Percentiles rank a stretch among this genome's conserved stretches.
phyloP scores from a whole-genome alignment of 768 basidiomycete genomes.

The Udeniomyces megalosporus region DNA sequence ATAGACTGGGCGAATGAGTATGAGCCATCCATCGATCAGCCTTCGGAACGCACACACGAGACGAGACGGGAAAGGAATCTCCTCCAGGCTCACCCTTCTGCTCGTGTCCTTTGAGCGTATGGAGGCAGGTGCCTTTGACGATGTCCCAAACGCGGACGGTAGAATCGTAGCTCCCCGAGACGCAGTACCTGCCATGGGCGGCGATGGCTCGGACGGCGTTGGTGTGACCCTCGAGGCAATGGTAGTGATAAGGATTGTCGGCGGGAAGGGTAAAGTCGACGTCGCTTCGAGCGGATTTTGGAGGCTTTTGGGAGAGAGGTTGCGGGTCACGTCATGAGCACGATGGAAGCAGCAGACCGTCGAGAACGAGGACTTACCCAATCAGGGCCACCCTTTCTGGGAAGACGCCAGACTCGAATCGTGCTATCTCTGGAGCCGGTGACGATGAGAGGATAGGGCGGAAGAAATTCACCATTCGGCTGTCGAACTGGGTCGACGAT shows the following conservation, averaged over 20 bases:
- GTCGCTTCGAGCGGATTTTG: background rate
- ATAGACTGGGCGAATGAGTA: slow-evolving; percentile 50
- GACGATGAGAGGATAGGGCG: slow-evolving; percentile 53
- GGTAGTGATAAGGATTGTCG: slow-evolving; percentile 76
- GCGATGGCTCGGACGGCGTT: slow-evolving; percentile 86
- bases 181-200: slow-evolving; percentile 70
- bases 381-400: slow-evolving; percentile 54
- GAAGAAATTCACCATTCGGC: slow-evolving; percentile 40
- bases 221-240: slow-evolving; percentile 72
- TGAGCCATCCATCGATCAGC: background rate
- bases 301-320: background rate
- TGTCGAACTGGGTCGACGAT: slow-evolving; percentile 81
- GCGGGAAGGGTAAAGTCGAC: slow-evolving; percentile 18
- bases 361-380: slow-evolving; percentile 34
- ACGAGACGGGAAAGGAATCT: background rate
- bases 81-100: slow-evolving; percentile 55
- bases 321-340: background rate
- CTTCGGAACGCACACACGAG: background rate
- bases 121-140: slow-evolving; percentile 60
- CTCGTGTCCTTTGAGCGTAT: slow-evolving; percentile 69
- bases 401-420: slow-evolving; percentile 50
- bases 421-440: slow-evolving; percentile 56
- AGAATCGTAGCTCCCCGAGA: slow-evolving; percentile 91
- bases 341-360: background rate
- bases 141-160: slow-evolving; percentile 93